A percentile compares a stretch with the other conserved stretches of the same genome.
Evolutionary conservation across 2,329 filamentous ascomycete genomes (phyloP).

Genomic region (Talaromyces sp.): DNA sequence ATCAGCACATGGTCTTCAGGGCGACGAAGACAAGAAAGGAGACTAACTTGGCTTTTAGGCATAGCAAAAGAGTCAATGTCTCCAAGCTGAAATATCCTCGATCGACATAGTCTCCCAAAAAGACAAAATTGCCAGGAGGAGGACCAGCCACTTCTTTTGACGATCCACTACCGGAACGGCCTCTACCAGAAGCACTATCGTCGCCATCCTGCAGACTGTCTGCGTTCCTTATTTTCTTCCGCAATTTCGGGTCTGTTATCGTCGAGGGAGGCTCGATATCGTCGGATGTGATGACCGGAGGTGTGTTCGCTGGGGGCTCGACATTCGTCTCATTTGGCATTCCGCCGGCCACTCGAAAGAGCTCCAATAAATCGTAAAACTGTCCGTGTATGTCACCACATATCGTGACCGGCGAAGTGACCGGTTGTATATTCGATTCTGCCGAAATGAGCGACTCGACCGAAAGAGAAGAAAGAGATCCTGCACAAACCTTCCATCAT

Average conservation of each 20-base stretch:
- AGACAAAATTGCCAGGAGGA: slow-evolving; percentile 67
- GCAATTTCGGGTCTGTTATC: slow-evolving; percentile 82
- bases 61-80: slow-evolving; percentile 69
- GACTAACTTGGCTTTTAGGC: slow-evolving; percentile 66
- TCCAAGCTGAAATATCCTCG: slow-evolving; percentile 71
- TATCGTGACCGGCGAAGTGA: slow-evolving; percentile 90
- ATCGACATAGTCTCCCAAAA: slow-evolving; percentile 71
- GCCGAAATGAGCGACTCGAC: slow-evolving; percentile 21
- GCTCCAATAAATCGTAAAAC: slow-evolving; percentile 95
- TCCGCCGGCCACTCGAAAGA: slow-evolving; percentile 93
- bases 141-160: slow-evolving; percentile 31
- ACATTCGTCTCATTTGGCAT: slow-evolving; percentile 83
- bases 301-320: slow-evolving; percentile 64
- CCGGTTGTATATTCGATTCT: slow-evolving; percentile 99
- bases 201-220: slow-evolving; percentile 27
- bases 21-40: not conserved
- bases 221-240: slow-evolving; percentile 71
- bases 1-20: slow-evolving; percentile 9
- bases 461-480: not conserved
- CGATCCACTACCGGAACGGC: slow-evolving; percentile 29
- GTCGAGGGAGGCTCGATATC: slow-evolving; percentile 87
- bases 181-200: slow-evolving; percentile 25
- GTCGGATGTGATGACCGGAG: slow-evolving; percentile 78
- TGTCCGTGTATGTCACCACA: slow-evolving; percentile 98
- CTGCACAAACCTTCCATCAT: slow-evolving; percentile 81